phyloP scores from a whole-genome alignment of 1,139 yeast genomes.

The Blastobotrys raffinosifermentans region DNA sequence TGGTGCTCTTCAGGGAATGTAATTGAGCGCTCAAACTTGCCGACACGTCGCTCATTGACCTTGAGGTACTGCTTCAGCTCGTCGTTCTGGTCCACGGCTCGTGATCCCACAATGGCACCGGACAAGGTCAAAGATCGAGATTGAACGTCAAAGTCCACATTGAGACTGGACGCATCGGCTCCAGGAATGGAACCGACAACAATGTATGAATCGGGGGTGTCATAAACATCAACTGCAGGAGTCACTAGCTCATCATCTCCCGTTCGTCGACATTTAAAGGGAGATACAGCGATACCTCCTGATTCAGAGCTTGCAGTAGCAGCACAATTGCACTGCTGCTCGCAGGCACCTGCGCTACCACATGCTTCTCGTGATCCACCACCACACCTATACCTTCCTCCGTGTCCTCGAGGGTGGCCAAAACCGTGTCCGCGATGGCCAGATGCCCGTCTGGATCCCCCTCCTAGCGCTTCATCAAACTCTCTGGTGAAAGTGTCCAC shows the following conservation, averaged over 20 bases:
- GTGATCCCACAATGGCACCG: constrained; percentile 8
- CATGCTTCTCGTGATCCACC: too few relatives aligned
- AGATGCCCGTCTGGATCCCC: constrained; percentile 1
- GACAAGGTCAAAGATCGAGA: constrained; percentile 25
- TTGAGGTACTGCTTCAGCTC: constrained; percentile 13
- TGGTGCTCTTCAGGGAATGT: constrained; percentile 48
- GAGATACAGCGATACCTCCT: too few relatives aligned
- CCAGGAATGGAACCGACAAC: constrained; percentile 52
- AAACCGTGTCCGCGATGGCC: too few relatives aligned
- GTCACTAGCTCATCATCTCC: constrained; percentile 40
- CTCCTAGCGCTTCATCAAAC: not conserved
- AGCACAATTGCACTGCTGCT: too few relatives aligned
- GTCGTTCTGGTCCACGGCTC: constrained; percentile 9
- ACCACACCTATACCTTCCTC: too few relatives aligned
- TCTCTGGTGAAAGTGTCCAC: constrained; percentile 7
- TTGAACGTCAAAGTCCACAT: constrained; percentile 50
- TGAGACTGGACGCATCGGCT: constrained; percentile 43
- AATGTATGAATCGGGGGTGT: constrained; percentile 38
- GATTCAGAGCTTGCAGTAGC: too few relatives aligned
- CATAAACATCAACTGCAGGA: constrained; percentile 51
- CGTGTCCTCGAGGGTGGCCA: too few relatives aligned
- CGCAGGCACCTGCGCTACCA: too few relatives aligned
- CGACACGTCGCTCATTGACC: constrained; percentile 29
- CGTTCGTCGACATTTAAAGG: too few relatives aligned
- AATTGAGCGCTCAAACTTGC: constrained; percentile 46